Evolutionary conservation across 2,329 filamentous ascomycete species (phyloP).

Genomic region (Decorospora gaudefroyi): DNA sequence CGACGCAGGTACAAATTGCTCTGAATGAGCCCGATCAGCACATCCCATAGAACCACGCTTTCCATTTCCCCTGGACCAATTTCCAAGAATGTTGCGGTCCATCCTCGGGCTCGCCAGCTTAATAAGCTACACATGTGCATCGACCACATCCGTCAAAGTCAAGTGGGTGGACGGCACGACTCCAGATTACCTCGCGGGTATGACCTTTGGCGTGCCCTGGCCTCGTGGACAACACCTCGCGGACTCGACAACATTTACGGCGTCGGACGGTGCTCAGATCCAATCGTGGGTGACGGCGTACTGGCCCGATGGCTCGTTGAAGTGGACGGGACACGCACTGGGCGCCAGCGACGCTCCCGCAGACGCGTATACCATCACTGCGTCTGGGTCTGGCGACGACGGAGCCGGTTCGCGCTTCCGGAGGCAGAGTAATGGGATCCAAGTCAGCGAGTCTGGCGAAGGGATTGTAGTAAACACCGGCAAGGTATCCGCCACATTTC

Average conservation of each 20-base stretch:
- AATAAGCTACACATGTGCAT: slow-evolving; percentile 20
- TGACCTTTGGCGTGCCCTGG: slow-evolving; percentile 50
- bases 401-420: slow-evolving; percentile 11
- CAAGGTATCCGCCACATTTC: slow-evolving; percentile 42
- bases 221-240: slow-evolving; percentile 45
- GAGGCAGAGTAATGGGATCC: slow-evolving; percentile 27
- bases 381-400: slow-evolving; percentile 34
- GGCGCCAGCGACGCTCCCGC: slow-evolving; percentile 49
- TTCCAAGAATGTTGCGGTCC: slow-evolving; percentile 21
- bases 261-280: slow-evolving; percentile 41
- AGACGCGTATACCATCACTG: slow-evolving; percentile 53
- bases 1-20: slow-evolving; percentile 19
- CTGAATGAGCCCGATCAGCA: not conserved
- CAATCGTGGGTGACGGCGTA: slow-evolving; percentile 64
- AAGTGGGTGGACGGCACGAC: slow-evolving; percentile 41
- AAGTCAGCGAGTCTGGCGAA: slow-evolving; percentile 30
- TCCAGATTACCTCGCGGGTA: slow-evolving; percentile 38
- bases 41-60: not conserved
- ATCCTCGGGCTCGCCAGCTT: slow-evolving; percentile 24
- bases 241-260: slow-evolving; percentile 43
- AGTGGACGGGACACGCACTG: slow-evolving; percentile 65
- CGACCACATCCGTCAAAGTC: slow-evolving; percentile 31
- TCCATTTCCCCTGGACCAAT: slow-evolving; percentile 5
- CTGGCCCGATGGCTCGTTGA: slow-evolving; percentile 65
- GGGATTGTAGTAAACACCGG: slow-evolving; percentile 40